A percentile compares a stretch with the other conserved stretches of the same genome.
Evolutionary conservation across 257 asterid genomes (phyloP).

Genomic region (Echium plantagineum): DNA sequence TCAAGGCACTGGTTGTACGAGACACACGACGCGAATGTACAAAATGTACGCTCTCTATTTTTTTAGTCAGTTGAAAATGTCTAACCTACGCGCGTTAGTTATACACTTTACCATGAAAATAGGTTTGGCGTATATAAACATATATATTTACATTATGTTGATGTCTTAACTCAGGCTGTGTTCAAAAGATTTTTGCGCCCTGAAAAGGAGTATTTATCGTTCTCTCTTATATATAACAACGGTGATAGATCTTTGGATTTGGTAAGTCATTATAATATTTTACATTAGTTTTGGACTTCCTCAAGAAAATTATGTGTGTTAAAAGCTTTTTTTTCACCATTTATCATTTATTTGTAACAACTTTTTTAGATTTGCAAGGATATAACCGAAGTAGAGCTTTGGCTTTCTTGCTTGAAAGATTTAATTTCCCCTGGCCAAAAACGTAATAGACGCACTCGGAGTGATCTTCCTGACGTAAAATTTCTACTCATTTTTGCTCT

Average conservation of each 20-base stretch:
- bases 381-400: constrained; percentile 71
- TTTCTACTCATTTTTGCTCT: constrained; percentile 7
- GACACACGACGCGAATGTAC: too few relatives aligned
- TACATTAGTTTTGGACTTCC: too few relatives aligned
- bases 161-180: constrained; percentile 59
- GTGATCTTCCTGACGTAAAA: constrained; percentile 72
- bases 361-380: constrained; percentile 42
- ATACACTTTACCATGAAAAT: too few relatives aligned
- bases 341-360: constrained; percentile 5
- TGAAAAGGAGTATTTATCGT: constrained; percentile 87
- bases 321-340: too few relatives aligned
- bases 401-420: constrained; percentile 82
- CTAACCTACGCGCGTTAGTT: too few relatives aligned
- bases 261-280: too few relatives aligned
- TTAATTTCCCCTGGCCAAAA: constrained; percentile 53
- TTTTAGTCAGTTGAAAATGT: too few relatives aligned
- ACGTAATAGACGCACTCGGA: constrained; percentile 63
- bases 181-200: constrained; percentile 86
- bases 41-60: too few relatives aligned
- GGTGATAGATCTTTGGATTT: constrained; percentile 92
- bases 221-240: constrained; percentile 71
- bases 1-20: too few relatives aligned
- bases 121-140: too few relatives aligned
- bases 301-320: too few relatives aligned
- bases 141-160: neutral